phyloP scores from a whole-genome alignment of 306 rosid genomes.

The Sphenostylis stenocarpa region DNA sequence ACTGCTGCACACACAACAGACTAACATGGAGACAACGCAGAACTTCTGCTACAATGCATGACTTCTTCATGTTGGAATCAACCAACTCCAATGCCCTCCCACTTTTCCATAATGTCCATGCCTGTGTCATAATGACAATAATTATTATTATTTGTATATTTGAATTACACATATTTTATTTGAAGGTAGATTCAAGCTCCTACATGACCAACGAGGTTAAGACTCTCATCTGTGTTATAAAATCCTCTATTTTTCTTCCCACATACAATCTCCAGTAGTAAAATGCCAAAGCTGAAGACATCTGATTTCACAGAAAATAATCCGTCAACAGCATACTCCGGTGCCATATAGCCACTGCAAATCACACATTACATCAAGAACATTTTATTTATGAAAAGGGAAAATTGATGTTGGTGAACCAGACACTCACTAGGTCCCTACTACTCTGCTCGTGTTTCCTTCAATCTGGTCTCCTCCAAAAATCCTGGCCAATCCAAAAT shows the following conservation, averaged over 20 bases:
- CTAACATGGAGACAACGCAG: constrained; percentile 50
- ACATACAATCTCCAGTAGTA: constrained; percentile 45
- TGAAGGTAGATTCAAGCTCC: neutral
- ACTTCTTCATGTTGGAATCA: neutral
- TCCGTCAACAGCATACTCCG: neutral
- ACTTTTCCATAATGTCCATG: neutral
- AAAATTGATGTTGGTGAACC: neutral
- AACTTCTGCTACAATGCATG: neutral
- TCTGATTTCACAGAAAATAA: neutral
- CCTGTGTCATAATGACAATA: neutral
- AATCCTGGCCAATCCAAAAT: constrained; percentile 60
- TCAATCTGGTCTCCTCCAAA: neutral
- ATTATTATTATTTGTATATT: neutral
- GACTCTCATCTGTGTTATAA: constrained; percentile 17
- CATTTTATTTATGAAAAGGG: neutral
- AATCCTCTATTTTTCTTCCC: constrained; percentile 45
- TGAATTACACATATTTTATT: neutral
- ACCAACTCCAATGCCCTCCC: neutral
- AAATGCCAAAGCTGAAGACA: constrained; percentile 27
- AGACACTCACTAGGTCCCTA: constrained; percentile 31
- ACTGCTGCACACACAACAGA: constrained; percentile 49
- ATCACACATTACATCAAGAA: neutral
- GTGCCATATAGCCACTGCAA: neutral
- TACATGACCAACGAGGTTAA: constrained; percentile 47
- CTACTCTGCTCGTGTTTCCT: neutral